phyloP scores from a whole-genome alignment of 2,329 filamentous ascomycete species.

The Phymatotrichopsis omnivora region DNA sequence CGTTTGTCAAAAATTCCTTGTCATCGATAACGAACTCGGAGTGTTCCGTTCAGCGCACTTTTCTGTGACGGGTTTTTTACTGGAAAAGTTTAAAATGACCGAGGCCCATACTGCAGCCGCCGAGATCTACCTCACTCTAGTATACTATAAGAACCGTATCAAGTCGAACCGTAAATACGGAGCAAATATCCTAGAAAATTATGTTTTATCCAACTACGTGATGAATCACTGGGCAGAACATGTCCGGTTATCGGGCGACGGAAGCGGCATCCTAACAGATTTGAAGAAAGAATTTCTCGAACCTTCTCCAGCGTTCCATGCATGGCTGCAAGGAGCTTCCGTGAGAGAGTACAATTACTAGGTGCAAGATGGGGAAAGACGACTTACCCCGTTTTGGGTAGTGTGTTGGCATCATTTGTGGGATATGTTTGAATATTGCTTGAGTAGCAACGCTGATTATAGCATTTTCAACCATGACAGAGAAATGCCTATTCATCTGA shows the following conservation, averaged over 20 bases:
- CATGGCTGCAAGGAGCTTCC: not conserved
- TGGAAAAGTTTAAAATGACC: not conserved
- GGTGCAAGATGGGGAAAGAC: not conserved
- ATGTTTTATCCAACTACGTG: slow-evolving; percentile 1
- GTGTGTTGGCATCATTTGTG: not conserved
- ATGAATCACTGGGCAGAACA: slow-evolving; percentile 4
- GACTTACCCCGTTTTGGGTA: not conserved
- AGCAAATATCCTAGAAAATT: too few relatives aligned
- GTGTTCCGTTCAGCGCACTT: slow-evolving; percentile 16
- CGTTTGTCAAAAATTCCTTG: slow-evolving; percentile 17
- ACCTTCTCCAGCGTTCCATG: not conserved
- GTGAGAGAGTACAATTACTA: not conserved
- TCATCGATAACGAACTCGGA: slow-evolving; percentile 8
- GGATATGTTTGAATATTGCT: not conserved
- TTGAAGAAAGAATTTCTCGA: not conserved
- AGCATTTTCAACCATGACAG: slow-evolving; percentile 9
- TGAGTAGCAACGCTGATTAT: not conserved
- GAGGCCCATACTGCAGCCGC: not conserved
- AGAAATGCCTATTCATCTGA: too few relatives aligned
- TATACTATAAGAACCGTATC: too few relatives aligned
- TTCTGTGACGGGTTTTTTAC: slow-evolving; percentile 12
- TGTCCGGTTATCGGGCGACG: not conserved
- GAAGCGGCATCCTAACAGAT: not conserved
- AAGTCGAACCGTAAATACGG: too few relatives aligned
- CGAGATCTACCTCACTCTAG: not conserved